These are phyloP conservation scores for Carallia brachiata DNA, from an alignment of 345 rosid genomes.

Conservation along the genomic window DNA sequence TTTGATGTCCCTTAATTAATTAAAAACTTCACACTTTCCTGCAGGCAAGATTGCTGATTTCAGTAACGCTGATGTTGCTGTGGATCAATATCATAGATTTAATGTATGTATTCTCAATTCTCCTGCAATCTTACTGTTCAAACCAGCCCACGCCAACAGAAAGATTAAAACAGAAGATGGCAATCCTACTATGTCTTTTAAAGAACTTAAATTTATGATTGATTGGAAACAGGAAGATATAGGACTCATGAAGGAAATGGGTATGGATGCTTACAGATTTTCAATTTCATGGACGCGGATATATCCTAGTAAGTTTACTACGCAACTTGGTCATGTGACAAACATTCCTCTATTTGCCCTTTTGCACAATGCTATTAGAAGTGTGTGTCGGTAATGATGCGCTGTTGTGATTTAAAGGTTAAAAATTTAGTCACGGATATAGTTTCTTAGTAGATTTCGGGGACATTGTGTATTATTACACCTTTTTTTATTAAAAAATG, in stretches of 20 bases:
- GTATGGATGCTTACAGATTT: slow-evolving; percentile 87
- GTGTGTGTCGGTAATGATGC: too few relatives aligned
- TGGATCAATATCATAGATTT: slow-evolving; percentile 81
- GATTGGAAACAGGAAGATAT: slow-evolving; percentile 67
- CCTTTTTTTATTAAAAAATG: neutral
- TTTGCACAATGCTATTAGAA: neutral
- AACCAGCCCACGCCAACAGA: neutral
- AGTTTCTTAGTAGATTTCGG: too few relatives aligned
- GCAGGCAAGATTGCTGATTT: slow-evolving; percentile 63
- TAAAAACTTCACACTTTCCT: neutral
- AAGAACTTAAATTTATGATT: neutral
- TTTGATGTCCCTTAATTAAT: too few relatives aligned
- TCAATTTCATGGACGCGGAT: slow-evolving; percentile 92
- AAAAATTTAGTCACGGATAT: too few relatives aligned
- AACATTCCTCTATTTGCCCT: too few relatives aligned
- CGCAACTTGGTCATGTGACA: too few relatives aligned
- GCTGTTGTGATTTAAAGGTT: too few relatives aligned
- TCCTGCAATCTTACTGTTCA: neutral
- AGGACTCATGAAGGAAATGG: slow-evolving; percentile 87
- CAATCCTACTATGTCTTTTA: neutral
- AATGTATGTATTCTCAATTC: slow-evolving; percentile 32
- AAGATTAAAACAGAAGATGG: neutral
- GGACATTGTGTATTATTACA: neutral
- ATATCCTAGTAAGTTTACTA: slow-evolving; percentile 55
- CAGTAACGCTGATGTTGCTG: slow-evolving; percentile 86